Conservation (phyloP, 768 basidiomycete species). For the Mycena epipterygia region DNA sequence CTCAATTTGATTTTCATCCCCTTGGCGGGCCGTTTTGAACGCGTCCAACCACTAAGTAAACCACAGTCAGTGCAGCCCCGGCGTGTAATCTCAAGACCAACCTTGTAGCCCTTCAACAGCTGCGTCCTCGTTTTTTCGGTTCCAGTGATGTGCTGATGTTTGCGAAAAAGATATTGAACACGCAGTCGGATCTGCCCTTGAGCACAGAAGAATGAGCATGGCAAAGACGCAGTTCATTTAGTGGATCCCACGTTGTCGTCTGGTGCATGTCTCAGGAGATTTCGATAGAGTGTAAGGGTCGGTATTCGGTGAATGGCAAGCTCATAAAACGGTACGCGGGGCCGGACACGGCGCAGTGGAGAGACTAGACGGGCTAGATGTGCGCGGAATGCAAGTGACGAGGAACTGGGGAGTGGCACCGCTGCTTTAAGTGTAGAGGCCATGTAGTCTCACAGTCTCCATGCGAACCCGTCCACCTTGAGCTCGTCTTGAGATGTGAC, state of each 20-base stretch:
- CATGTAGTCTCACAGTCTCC: neutral
- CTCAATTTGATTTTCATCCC: conserved; percentile 60
- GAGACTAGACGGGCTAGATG: conserved; percentile 67
- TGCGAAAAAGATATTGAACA: conserved; percentile 66
- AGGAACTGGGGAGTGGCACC: neutral
- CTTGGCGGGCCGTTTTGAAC: conserved; percentile 66
- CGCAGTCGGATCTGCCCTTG: conserved; percentile 68
- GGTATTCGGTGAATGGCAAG: conserved; percentile 82
- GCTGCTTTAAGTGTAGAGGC: conserved; percentile 11
- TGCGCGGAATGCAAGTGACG: conserved; percentile 65
- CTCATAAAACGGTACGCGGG: conserved; percentile 75
- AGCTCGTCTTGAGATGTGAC: too few relatives aligned
- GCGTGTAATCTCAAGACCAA: conserved; percentile 45
- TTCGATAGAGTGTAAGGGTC: conserved; percentile 79
- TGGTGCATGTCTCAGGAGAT: conserved; percentile 69
- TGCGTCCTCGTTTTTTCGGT: conserved; percentile 60
- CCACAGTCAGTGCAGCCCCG: neutral
- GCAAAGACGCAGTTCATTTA: too few relatives aligned
- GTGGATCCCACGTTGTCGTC: conserved; percentile 63
- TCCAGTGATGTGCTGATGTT: conserved; percentile 67
- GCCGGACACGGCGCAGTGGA: conserved; percentile 69
- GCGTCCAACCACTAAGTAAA: conserved; percentile 68
- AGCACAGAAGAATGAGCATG: conserved; percentile 3
- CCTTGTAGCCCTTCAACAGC: conserved; percentile 70
- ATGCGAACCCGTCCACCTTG: neutral